Percentiles rank a stretch among this genome's conserved stretches.
These are phyloP conservation scores for Lentinus polychrous DNA, from an alignment of 1,284 basidiomycete species.

Conservation along the genomic window DNA sequence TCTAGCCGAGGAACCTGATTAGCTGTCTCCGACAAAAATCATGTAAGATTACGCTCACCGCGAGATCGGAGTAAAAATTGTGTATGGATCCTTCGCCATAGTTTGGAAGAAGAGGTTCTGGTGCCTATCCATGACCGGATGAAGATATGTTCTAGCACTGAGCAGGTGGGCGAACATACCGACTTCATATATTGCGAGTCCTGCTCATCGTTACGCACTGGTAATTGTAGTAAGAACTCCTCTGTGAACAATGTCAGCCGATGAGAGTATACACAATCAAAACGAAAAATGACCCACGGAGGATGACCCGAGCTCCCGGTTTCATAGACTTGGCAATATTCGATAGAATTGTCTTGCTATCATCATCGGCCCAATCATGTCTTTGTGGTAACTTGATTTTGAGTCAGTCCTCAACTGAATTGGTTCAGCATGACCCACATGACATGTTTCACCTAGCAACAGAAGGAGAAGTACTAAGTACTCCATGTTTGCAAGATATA, in stretches of 20 bases:
- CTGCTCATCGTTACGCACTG: background rate
- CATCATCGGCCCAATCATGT: conserved; percentile 23
- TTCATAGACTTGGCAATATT: conserved; percentile 20
- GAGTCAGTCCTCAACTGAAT: background rate
- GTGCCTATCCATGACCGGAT: background rate
- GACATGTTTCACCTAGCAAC: conserved; percentile 1
- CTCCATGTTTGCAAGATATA: background rate
- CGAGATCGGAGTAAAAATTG: conserved; percentile 24
- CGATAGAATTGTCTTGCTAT: conserved; percentile 19
- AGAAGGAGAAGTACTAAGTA: background rate
- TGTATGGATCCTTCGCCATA: conserved; percentile 26
- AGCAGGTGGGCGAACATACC: background rate
- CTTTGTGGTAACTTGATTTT: conserved; percentile 4
- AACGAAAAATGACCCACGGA: conserved; percentile 14
- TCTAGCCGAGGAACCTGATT: no score
- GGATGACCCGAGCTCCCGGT: conserved; percentile 13
- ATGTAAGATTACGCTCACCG: conserved; percentile 17
- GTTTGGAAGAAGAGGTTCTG: conserved; percentile 23
- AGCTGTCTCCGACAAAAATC: background rate
- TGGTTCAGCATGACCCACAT: background rate
- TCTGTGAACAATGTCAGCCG: conserved; percentile 10
- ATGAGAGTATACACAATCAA: no score
- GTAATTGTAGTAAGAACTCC: conserved; percentile 16
- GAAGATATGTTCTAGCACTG: background rate
- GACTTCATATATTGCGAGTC: background rate